Evolutionary conservation across 2,329 filamentous ascomycete genomes (phyloP).

Genomic region (Colletotrichum filicis): DNA sequence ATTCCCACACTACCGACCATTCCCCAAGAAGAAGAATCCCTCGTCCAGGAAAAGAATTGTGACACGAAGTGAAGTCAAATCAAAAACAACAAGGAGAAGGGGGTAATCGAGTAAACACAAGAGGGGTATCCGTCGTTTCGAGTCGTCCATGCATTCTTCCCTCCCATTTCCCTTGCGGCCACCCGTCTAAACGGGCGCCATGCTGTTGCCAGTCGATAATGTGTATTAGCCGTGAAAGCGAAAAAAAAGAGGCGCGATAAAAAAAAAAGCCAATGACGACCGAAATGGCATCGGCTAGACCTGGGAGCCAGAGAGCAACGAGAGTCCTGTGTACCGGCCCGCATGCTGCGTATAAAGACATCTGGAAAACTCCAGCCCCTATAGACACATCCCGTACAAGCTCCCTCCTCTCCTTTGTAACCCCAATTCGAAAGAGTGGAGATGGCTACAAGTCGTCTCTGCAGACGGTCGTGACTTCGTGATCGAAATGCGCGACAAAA

Average conservation of each 20-base stretch:
- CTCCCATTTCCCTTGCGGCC: slow-evolving; percentile 42
- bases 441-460: slow-evolving; percentile 20
- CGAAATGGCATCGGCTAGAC: background rate
- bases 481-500: slow-evolving; percentile 41
- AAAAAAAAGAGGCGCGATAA: slow-evolving; percentile 11
- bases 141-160: slow-evolving; percentile 58
- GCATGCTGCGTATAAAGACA: slow-evolving; percentile 24
- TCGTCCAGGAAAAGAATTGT: slow-evolving; percentile 13
- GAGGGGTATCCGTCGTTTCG: slow-evolving; percentile 57
- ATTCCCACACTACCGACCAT: slow-evolving; percentile 10
- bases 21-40: slow-evolving; percentile 31
- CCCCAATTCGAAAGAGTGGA: slow-evolving; percentile 25
- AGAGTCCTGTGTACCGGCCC: slow-evolving; percentile 35
- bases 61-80: slow-evolving; percentile 31
- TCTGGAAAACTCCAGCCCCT: slow-evolving; percentile 26
- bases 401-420: slow-evolving; percentile 23
- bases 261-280: slow-evolving; percentile 13
- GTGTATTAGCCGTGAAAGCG: slow-evolving; percentile 44
- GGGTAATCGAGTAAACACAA: slow-evolving; percentile 37
- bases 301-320: slow-evolving; percentile 33
- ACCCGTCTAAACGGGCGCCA: slow-evolving; percentile 42
- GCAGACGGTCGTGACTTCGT: slow-evolving; percentile 49
- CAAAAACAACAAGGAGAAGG: slow-evolving; percentile 33
- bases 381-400: slow-evolving; percentile 17
- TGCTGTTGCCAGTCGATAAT: slow-evolving; percentile 53